Base-by-base conservation (phyloP, 2,329 filamentous ascomycete species). In the Monosporascus ibericus region DNA sequence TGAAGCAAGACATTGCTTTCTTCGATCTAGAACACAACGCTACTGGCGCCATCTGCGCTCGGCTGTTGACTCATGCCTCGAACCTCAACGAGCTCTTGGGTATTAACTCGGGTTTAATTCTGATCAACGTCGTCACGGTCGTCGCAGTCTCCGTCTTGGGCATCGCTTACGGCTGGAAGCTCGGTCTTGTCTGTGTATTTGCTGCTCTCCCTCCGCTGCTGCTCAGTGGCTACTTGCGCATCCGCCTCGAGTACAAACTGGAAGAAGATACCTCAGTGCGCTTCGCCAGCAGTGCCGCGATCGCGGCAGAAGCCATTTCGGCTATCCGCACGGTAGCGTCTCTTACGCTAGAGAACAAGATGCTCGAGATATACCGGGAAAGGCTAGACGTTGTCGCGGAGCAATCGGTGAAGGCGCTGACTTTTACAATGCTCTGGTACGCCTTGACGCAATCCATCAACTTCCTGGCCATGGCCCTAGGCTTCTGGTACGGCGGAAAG, bases 301-400 rank as follows among this genome's bases (percentile, higher is more conserved):
- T 75, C 22, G 76, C 76, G 0, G 69, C 70, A n/a, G 77, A 79
- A 49, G 69, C 74, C 1, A 66, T 76, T 7, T 64, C 65, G 1
- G 67, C 75, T 0, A 72, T 80, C 27, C 66, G 73, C 9, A 79
- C 76, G 1, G 68, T 75, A 8, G 64, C 72, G 2, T 69, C 69
- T 7, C 61, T 75, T 17, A 65, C 65, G 1, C 62, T 72, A 5
- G 73, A 76, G 56, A 55, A 61, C 3, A 57, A 61, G 7, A 62
- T 74, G 15, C 54, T 69, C 2, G 37, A 59, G 18, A 55, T 62
- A 15, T 75, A 75, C 51, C 58, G 57, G 0, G 54, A 60, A 2
- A 66, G 68, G 24, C 57, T 75, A 0, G 60, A 64, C 18, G 49
- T 60, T 49, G 56, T 57, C 5, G 48, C 55, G 17, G 8, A 40